Percentiles rank a stretch among this genome's conserved stretches.
Evolutionary conservation across 2,329 filamentous ascomycete genomes (phyloP).

Genomic region (Talaromyces funiculosus): DNA sequence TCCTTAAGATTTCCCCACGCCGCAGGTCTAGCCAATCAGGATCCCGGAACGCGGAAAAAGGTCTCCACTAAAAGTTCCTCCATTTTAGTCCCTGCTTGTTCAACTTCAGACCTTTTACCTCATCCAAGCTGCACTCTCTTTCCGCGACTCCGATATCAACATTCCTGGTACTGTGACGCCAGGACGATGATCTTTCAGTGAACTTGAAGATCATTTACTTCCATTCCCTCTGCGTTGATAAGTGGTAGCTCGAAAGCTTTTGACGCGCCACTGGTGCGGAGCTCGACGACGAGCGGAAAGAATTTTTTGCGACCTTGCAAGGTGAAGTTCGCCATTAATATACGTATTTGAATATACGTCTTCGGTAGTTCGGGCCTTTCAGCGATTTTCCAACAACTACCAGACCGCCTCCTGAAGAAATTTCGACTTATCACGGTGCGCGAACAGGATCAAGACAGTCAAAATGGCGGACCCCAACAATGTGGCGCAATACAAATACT

Average conservation of each 20-base stretch:
- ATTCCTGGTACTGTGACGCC: not conserved
- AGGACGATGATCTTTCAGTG: not conserved
- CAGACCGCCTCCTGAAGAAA: not conserved
- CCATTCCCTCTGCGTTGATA: not conserved
- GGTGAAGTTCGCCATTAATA: not conserved
- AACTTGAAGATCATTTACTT: not conserved
- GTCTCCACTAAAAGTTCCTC: conserved; percentile 11
- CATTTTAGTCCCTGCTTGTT: not conserved
- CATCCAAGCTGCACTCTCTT: not conserved
- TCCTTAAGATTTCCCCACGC: conserved; percentile 9
- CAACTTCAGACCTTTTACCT: conserved; percentile 1
- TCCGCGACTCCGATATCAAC: not conserved
- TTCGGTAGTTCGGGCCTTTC: not conserved
- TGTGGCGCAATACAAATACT: conserved; percentile 98
- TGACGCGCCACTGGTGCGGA: conserved; percentile 15
- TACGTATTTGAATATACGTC: not conserved
- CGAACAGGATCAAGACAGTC: conserved; percentile 13
- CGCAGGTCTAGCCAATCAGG: conserved; percentile 6
- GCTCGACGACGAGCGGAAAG: conserved; percentile 13
- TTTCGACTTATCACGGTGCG: not conserved
- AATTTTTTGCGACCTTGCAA: conserved; percentile 5
- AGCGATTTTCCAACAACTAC: not conserved
- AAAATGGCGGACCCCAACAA: conserved; percentile 65
- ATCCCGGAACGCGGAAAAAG: not conserved
- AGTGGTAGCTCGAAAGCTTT: conserved; percentile 6